A percentile compares a stretch with the other conserved stretches of the same genome.
Evolutionary conservation across 192 early-diverging fungal species (phyloP).

Genomic region (Entomortierella lignicola): DNA sequence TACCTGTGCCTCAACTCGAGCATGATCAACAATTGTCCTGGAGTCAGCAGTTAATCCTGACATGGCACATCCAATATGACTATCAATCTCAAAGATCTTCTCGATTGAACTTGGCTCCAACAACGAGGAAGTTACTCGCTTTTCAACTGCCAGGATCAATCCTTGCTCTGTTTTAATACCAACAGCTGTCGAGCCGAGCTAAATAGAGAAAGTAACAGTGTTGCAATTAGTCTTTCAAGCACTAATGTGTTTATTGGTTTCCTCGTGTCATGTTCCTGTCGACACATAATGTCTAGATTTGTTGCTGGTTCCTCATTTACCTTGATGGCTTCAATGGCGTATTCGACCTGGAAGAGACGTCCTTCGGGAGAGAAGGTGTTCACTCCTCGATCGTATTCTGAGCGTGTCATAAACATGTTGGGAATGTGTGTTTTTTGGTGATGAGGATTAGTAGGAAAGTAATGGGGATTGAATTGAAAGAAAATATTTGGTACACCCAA

Average conservation of each 20-base stretch:
- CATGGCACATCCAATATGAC: conserved; percentile 96
- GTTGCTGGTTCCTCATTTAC: conserved; percentile 51
- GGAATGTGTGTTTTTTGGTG: neutral
- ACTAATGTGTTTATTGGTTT: neutral
- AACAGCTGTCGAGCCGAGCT: conserved; percentile 97
- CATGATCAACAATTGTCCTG: conserved; percentile 98
- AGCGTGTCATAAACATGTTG: conserved; percentile 79
- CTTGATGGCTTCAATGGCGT: conserved; percentile 99
- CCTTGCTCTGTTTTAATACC: conserved; percentile 97
- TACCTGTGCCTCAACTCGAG: conserved; percentile 94
- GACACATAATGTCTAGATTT: neutral
- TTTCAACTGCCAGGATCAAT: conserved; percentile 96
- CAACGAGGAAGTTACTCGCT: conserved; percentile 93
- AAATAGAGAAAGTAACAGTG: conserved; percentile 1
- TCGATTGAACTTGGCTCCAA: conserved; percentile 96
- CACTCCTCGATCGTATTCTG: conserved; percentile 99
- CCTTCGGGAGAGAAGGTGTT: conserved; percentile 99
- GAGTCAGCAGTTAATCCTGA: conserved; percentile 96
- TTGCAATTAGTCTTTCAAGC: no score
- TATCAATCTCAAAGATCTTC: conserved; percentile 98
- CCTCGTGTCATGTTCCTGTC: neutral
- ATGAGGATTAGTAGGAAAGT: neutral
- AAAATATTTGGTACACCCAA: neutral
- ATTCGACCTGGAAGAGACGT: conserved; percentile 99
- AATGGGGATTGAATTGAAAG: neutral